Evolutionary conservation across 345 rosid species (phyloP), one percentile per base, ranked within the genome.

Genomic region (Salix arbutifolia): DNA sequence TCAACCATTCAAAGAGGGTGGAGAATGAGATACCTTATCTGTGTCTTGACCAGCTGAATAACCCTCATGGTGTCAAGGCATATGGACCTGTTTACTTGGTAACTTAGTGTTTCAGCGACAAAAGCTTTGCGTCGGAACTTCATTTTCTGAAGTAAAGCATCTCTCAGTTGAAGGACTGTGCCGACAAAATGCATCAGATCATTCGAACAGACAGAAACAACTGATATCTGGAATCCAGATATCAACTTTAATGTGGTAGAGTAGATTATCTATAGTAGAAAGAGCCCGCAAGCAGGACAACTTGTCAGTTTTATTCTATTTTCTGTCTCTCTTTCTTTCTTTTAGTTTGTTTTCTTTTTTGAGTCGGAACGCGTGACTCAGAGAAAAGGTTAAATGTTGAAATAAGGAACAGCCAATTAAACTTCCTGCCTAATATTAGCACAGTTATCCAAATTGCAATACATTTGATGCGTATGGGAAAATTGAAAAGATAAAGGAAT

Each of bases 81-180:
- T 88, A 83, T 61, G 90, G 91, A 30, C 90, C 89, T 56, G 77
- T 87, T 61, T 88, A 87, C 80, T 84, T 86, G 73, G 91, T 90
- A 42, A 86, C 91, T 37, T 87, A 85, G 76, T 35, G 30, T 31
- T 33, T 23, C 44, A 21, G 13, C 61, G 62, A 8, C 38, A 67
- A 6, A 40, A 28, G 33, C 30, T 66, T 53, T 66, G 35, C 18
- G 52, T 6, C 7, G 40, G n/a, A 38, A 25, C 14, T 72, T 73
- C 46, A 67, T 21, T 67, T 38, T 13, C 14, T 60, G 33, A 50
- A 14, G 40, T 26, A 11, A 31, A 21, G 62, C 33, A 53, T 31
- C 56, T 19, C 10, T 21, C 35, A 9, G 14, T 53, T 56, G 56
- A 67, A 37, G 40, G 25, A 21, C 12, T 7, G 46, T 67, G 50